These are phyloP conservation scores for Termitomyces sp. DNA, from an alignment of 768 basidiomycete species.

Conservation along the genomic window DNA sequence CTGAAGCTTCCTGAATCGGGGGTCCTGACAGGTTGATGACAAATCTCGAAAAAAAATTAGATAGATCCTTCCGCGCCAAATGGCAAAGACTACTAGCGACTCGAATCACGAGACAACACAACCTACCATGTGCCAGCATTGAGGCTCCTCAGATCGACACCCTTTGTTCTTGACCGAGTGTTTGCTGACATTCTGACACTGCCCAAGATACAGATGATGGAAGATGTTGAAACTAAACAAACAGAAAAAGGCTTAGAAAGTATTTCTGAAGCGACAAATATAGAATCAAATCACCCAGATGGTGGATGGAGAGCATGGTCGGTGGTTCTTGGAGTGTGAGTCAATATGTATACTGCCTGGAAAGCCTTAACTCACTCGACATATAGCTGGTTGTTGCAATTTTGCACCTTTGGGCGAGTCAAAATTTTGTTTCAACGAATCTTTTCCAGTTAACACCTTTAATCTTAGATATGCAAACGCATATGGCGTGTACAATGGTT, in stretches of 20 bases:
- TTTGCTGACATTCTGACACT: not conserved
- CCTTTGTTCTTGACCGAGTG: not conserved
- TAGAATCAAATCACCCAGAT: slow-evolving; percentile 29
- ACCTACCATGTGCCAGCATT: not conserved
- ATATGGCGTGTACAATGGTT: slow-evolving; percentile 11
- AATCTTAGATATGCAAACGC: slow-evolving; percentile 1
- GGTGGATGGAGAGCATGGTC: slow-evolving; percentile 44
- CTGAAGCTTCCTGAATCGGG: too few species aligned
- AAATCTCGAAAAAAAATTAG: not conserved
- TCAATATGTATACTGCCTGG: not conserved
- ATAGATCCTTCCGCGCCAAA: not conserved
- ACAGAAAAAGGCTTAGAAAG: not conserved
- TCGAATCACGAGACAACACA: not conserved
- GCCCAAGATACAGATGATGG: not conserved
- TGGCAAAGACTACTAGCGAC: not conserved
- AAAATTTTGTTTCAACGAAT: not conserved
- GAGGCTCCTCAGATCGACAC: too few species aligned
- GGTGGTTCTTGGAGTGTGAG: slow-evolving; percentile 43
- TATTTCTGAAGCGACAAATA: not conserved
- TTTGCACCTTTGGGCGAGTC: slow-evolving; percentile 8
- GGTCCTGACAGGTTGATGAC: too few species aligned
- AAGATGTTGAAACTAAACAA: not conserved
- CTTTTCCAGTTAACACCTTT: not conserved
- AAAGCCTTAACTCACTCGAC: not conserved
- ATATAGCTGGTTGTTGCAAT: slow-evolving; percentile 7